A percentile compares a stretch with the other conserved stretches of the same genome.
These are phyloP conservation scores for Sporothrix globosa DNA, from an alignment of 2,329 filamentous ascomycete genomes.

Conservation along the genomic window DNA sequence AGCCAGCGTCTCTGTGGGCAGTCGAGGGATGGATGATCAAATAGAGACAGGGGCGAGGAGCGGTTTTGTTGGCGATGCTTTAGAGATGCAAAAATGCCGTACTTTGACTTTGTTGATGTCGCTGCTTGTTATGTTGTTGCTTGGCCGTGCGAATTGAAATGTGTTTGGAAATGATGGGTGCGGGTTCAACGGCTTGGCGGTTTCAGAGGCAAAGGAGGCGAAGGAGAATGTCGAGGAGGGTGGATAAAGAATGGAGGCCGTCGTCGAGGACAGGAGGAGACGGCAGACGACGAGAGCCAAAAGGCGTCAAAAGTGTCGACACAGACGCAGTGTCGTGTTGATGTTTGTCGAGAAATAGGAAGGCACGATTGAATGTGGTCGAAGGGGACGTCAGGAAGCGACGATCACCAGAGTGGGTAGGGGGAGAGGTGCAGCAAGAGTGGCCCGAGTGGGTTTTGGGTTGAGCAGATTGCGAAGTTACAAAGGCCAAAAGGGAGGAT, in stretches of 20 bases:
- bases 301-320: not conserved
- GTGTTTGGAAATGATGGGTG: not conserved
- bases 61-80: not conserved
- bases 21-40: not conserved
- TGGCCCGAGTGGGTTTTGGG: not conserved
- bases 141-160: slow-evolving; percentile 6
- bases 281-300: not conserved
- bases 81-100: not conserved
- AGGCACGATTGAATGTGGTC: not conserved
- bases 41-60: not conserved
- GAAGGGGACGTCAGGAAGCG: not conserved
- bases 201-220: slow-evolving; percentile 3
- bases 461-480: slow-evolving; percentile 20
- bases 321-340: not conserved
- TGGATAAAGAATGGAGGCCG: not conserved
- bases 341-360: not conserved
- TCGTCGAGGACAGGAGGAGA: not conserved
- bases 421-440: not conserved
- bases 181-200: slow-evolving; percentile 8
- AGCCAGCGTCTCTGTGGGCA: not conserved
- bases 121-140: not conserved
- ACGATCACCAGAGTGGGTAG: slow-evolving; percentile 18
- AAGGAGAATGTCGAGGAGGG: not conserved
- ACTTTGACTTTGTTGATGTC: not conserved
- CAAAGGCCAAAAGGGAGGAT: too few relatives aligned